Evolutionary conservation across 768 basidiomycete genomes (phyloP).

Genomic region (Boletus edulis): DNA sequence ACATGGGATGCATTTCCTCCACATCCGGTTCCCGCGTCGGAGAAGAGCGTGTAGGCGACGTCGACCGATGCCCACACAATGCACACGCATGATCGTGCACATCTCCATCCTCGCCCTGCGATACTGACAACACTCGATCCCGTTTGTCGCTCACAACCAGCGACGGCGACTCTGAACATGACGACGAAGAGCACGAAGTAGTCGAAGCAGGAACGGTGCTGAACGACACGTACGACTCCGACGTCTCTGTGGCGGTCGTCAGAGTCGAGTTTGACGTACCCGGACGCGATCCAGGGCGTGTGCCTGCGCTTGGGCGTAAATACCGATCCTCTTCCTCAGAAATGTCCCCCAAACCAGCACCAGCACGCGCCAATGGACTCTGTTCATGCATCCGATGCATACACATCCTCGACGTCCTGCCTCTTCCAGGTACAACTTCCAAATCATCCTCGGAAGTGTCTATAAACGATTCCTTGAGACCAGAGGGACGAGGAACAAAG

Average conservation of each 20-base stretch:
- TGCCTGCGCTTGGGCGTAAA: neutral
- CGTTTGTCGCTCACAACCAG: neutral
- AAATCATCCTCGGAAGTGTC: conserved; percentile 21
- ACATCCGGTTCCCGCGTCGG: neutral
- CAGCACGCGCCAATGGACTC: conserved; percentile 5
- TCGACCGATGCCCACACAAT: conserved; percentile 20
- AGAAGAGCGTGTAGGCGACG: neutral
- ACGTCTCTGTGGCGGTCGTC: conserved; percentile 21
- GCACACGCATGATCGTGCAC: conserved; percentile 6
- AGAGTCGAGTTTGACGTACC: conserved; percentile 19
- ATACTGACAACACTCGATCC: neutral
- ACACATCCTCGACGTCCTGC: neutral
- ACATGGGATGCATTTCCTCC: conserved; percentile 27
- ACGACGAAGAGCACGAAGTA: conserved; percentile 8
- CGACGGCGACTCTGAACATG: conserved; percentile 18
- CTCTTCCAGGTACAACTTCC: neutral
- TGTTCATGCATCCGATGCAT: conserved; percentile 1
- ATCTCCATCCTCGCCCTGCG: neutral
- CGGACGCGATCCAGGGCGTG: conserved; percentile 10
- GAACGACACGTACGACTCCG: conserved; percentile 22
- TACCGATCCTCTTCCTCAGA: conserved; percentile 10
- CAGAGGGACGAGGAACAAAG: conserved; percentile 16
- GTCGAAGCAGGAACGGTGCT: conserved; percentile 19
- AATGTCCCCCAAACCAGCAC: neutral
- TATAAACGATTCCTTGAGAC: conserved; percentile 18